A percentile compares a stretch with the other conserved stretches of the same genome.
Conservation (phyloP, 148 eudicot genomes). For the Diospyros lotus region DNA sequence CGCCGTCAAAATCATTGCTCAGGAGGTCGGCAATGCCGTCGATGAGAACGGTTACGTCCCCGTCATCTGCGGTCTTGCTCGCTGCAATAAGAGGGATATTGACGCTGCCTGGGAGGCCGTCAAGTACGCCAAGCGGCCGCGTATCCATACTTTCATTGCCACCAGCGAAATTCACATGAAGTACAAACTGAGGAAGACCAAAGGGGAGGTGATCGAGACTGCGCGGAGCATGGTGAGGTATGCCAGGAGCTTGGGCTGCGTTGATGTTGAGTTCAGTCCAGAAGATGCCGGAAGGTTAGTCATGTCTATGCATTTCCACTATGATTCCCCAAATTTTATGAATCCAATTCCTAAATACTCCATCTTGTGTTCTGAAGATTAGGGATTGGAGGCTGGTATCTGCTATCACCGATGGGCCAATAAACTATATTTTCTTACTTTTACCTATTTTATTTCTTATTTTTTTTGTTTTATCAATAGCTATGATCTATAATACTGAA, state of each 20-base stretch:
- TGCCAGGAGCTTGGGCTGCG: conserved; percentile 89
- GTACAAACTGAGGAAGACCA: conserved; percentile 74
- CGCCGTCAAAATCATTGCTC: conserved; percentile 69
- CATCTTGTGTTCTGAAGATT: no score
- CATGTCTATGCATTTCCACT: neutral
- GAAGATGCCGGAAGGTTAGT: conserved; percentile 94
- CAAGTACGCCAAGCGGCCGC: conserved; percentile 65
- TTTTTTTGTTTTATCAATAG: neutral
- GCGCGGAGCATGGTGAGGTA: conserved; percentile 78
- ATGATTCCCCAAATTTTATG: no score
- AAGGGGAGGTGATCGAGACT: conserved; percentile 73
- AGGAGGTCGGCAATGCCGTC: conserved; percentile 53
- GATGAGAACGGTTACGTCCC: conserved; percentile 61
- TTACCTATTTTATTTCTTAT: neutral
- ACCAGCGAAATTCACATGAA: conserved; percentile 95
- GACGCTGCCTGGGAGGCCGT: conserved; percentile 89
- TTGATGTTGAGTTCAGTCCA: conserved; percentile 92
- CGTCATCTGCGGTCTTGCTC: conserved; percentile 80
- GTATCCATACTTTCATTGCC: conserved; percentile 88
- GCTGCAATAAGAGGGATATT: conserved; percentile 85
- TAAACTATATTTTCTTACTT: no score
- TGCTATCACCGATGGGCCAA: no score
- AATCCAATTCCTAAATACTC: no score
- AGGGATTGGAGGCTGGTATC: no score
- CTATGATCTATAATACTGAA: neutral